These are phyloP conservation scores for Aureobasidium sp. DNA, from an alignment of 2,329 filamentous ascomycete genomes.

Conservation along the genomic window DNA sequence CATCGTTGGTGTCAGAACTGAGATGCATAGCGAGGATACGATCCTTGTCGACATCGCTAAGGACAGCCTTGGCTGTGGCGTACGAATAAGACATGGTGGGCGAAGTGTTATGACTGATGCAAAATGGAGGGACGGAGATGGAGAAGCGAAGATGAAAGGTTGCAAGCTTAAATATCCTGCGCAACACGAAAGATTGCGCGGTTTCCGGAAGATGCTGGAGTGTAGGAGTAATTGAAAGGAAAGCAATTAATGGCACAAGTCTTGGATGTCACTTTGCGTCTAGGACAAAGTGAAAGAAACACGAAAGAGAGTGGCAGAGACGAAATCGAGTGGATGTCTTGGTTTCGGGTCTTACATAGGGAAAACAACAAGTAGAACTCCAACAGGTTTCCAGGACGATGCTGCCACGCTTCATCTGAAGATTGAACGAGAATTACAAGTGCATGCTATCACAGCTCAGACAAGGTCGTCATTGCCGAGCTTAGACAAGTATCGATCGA, in stretches of 20 bases:
- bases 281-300: neutral
- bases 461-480: neutral
- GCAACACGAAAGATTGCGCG: neutral
- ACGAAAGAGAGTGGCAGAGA: neutral
- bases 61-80: slow-evolving; percentile 20
- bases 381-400: neutral
- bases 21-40: slow-evolving; percentile 26
- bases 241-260: neutral
- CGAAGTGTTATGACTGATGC: neutral
- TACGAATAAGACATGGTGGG: slow-evolving; percentile 23
- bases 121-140: neutral
- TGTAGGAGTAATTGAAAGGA: neutral
- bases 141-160: neutral
- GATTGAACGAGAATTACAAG: neutral
- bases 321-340: neutral
- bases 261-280: neutral
- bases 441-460: neutral
- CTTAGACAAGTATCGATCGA: neutral
- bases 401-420: neutral
- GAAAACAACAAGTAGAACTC: neutral
- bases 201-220: neutral
- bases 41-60: slow-evolving; percentile 26
- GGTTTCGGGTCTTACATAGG: neutral
- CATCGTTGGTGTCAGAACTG: slow-evolving; percentile 18
- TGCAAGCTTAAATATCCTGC: neutral